Evolutionary conservation across 108 stramenopile species (phyloP), one percentile per base, ranked within the genome.

Genomic region (Nitzschia palea): DNA sequence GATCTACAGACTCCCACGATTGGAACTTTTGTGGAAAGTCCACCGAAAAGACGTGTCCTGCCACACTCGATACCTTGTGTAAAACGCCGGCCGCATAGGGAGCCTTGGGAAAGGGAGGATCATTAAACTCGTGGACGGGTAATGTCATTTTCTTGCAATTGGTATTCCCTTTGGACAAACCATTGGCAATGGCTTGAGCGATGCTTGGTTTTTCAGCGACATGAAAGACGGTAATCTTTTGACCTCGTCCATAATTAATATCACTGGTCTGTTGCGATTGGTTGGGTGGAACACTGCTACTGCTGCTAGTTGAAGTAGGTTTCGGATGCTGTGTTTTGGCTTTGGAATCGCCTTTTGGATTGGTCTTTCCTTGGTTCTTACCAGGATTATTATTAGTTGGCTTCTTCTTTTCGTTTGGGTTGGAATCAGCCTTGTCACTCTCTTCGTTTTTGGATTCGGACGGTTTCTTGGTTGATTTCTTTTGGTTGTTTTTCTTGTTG

Each of bases 21-120:
- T 91, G 93, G 70, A 70, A 97, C 48, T 95, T 71, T 30, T 65
- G 67, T 0, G 86, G 87, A 71, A 99, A 99, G 61, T 99, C 97
- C n/a, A 94, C 80, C 32, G 81, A 85, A 77, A 94, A 97, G 18
- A 98, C 88, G 64, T 99, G 99, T 5, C 99, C 98, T 0, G 85
- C 89, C 1, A 99, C 99, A 26, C 88, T 89, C 3, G 96, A 98
- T 1, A 99, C 86, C 15, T 65, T 62, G 76, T 93, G 91, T 14
- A 70, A 70, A 1, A 73, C 65, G 15, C 70, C 69, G 15, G 65
- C 60, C 14, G 89, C 89, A 6, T 81, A 62, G 14, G 89, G 89
- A 51, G 90, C 86, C 57, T 89, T 89, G 34, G 89, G 86, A 57
- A 95, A 95, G 25, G 74, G 61, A 10, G 73, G 65, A 5, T 12